Percentiles rank a stretch among this genome's conserved stretches.
These are phyloP conservation scores for Salvia hispanica DNA, from an alignment of 257 asterid genomes.

Conservation along the genomic window DNA sequence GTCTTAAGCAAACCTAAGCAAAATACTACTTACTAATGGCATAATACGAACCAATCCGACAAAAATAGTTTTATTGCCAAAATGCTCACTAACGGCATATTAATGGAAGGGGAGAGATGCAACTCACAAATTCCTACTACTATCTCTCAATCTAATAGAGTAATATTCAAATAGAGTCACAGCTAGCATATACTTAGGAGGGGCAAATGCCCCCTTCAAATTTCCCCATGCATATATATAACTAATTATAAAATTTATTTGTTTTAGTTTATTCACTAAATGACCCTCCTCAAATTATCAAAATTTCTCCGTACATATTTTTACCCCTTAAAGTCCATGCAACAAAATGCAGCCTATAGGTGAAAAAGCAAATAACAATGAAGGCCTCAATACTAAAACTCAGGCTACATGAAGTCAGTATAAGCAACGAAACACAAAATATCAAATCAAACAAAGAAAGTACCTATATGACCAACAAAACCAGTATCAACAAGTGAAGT, in stretches of 20 bases:
- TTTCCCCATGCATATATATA: no score
- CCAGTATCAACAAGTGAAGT: constrained; percentile 85
- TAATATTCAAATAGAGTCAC: background rate
- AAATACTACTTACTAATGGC: background rate
- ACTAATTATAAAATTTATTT: no score
- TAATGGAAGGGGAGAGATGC: constrained; percentile 4
- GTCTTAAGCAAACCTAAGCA: constrained; percentile 10
- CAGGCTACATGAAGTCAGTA: background rate
- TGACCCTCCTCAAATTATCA: no score
- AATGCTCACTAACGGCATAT: no score
- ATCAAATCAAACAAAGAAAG: constrained; percentile 16
- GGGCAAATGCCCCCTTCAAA: no score
- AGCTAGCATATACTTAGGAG: no score
- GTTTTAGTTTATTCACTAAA: no score
- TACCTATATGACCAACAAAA: constrained; percentile 94
- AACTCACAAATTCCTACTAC: background rate
- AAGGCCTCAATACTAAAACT: constrained; percentile 1
- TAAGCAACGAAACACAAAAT: background rate
- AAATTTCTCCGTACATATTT: no score
- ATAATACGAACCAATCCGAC: constrained; percentile 4
- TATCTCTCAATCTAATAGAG: constrained; percentile 18
- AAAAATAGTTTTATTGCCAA: background rate
- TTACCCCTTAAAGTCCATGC: no score
- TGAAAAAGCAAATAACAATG: background rate
- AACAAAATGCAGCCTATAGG: background rate